phyloP scores from a whole-genome alignment of 2,329 filamentous ascomycete species.

The Trichoderma asperellum region DNA sequence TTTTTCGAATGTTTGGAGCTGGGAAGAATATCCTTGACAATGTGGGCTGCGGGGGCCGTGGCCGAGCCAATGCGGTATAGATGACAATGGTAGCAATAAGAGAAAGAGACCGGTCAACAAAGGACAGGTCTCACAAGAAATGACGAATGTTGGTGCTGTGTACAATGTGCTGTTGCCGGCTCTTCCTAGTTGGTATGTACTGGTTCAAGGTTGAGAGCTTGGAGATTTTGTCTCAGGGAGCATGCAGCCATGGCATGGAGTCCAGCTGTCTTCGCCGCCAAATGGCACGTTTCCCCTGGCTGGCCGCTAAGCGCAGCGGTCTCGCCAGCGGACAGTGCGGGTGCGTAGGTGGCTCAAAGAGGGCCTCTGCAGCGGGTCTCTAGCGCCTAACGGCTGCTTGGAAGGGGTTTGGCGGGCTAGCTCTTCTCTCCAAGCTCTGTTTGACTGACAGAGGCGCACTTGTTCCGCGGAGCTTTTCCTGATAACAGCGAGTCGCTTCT shows the following conservation, averaged over 20 bases:
- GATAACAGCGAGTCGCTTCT: slow-evolving; percentile 13
- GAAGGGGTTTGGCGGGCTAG: slow-evolving; percentile 7
- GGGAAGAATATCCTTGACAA: slow-evolving; percentile 19
- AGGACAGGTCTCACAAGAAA: slow-evolving; percentile 14
- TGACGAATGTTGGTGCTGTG: slow-evolving; percentile 12
- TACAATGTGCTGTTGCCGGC: slow-evolving; percentile 19
- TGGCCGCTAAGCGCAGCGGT: slow-evolving; percentile 20
- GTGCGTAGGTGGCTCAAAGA: slow-evolving; percentile 28
- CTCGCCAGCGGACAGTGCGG: slow-evolving; percentile 15
- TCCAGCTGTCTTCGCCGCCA: slow-evolving; percentile 12
- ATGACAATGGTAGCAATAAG: slow-evolving; percentile 23
- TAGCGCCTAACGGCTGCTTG: slow-evolving; percentile 23
- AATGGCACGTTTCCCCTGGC: slow-evolving; percentile 28
- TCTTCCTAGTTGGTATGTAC: slow-evolving; percentile 26
- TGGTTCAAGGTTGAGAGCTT: slow-evolving; percentile 24
- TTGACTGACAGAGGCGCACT: slow-evolving; percentile 2
- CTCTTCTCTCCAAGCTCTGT: neutral
- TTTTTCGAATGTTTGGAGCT: neutral
- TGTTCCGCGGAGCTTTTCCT: neutral
- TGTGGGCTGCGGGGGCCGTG: neutral
- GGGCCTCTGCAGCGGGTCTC: slow-evolving; percentile 24
- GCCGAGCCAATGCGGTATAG: slow-evolving; percentile 21
- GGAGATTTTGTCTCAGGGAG: slow-evolving; percentile 29
- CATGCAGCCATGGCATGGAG: slow-evolving; percentile 18
- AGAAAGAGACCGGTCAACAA: neutral